phyloP scores from a whole-genome alignment of 495 filamentous ascomycete genomes.

The Emericellopsis terricola region DNA sequence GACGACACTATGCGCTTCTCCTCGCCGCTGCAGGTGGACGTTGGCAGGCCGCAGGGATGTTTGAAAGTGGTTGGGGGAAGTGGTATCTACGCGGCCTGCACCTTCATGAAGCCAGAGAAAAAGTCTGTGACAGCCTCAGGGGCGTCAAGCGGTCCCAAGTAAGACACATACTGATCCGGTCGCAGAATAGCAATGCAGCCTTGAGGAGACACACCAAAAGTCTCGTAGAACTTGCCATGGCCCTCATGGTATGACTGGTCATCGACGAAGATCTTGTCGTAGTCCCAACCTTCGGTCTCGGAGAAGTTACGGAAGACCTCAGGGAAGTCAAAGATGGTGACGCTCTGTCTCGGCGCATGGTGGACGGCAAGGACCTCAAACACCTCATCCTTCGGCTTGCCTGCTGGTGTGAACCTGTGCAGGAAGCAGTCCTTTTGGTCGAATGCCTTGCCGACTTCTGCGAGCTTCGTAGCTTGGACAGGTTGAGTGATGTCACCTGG shows the following conservation, averaged over 20 bases:
- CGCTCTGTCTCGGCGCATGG: constrained; percentile 20
- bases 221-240: constrained; percentile 42
- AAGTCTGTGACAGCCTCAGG: not conserved
- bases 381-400: constrained; percentile 5
- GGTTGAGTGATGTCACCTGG: constrained; percentile 33
- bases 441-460: not conserved
- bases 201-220: constrained; percentile 30
- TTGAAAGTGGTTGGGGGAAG: too few relatives aligned
- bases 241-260: constrained; percentile 39
- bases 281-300: constrained; percentile 42
- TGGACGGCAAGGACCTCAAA: constrained; percentile 45
- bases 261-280: constrained; percentile 48
- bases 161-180: not conserved
- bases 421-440: not conserved
- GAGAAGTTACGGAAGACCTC: constrained; percentile 37
- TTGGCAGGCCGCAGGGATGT: too few relatives aligned
- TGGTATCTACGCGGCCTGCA: too few relatives aligned
- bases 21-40: too few relatives aligned
- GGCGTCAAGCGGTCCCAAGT: not conserved
- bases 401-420: not conserved
- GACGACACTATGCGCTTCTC: too few relatives aligned
- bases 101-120: not conserved
- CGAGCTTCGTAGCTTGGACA: not conserved
- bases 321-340: constrained; percentile 39
- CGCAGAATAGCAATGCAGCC: not conserved